These are phyloP conservation scores for Dioscorea zingiberensis DNA, from an alignment of 106 monocot genomes.

Conservation along the genomic window DNA sequence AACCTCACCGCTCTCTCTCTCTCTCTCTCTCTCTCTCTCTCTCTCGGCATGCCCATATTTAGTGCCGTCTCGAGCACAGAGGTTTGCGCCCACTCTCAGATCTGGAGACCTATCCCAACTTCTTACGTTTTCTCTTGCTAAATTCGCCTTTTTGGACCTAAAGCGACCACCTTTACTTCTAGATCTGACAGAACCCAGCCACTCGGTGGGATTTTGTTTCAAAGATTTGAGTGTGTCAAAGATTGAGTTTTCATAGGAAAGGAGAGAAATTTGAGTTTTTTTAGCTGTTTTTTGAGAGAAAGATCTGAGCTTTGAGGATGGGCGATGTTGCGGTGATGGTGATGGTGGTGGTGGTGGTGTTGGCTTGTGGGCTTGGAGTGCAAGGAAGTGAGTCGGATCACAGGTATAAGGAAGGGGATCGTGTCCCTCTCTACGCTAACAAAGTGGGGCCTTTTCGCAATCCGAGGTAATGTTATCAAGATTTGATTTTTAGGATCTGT, in stretches of 20 bases:
- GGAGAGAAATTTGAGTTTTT: not conserved
- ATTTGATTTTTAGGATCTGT: not conserved
- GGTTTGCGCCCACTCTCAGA: not conserved
- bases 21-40: no score
- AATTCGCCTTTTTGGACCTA: not conserved
- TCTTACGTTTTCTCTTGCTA: not conserved
- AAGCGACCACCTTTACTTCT: not conserved
- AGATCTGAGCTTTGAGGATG: not conserved
- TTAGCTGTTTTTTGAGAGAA: not conserved
- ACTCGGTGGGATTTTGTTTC: not conserved
- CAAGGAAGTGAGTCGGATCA: constrained; percentile 45
- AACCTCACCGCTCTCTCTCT: no score
- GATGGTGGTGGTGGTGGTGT: constrained; percentile 1
- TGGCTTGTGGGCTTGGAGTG: constrained; percentile 17
- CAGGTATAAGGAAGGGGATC: constrained; percentile 47
- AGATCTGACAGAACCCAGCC: not conserved
- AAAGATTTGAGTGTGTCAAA: not conserved
- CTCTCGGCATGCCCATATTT: no score
- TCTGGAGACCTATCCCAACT: constrained; percentile 2
- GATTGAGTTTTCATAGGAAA: not conserved
- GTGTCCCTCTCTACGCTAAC: constrained; percentile 53
- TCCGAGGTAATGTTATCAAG: constrained; percentile 31
- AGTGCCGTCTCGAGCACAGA: no score
- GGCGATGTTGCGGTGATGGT: not conserved
- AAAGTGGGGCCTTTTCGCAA: constrained; percentile 64